Evolutionary conservation across 2,329 filamentous ascomycete species (phyloP), one percentile per base, ranked within the genome.

Genomic region (Colletotrichum sp.): DNA sequence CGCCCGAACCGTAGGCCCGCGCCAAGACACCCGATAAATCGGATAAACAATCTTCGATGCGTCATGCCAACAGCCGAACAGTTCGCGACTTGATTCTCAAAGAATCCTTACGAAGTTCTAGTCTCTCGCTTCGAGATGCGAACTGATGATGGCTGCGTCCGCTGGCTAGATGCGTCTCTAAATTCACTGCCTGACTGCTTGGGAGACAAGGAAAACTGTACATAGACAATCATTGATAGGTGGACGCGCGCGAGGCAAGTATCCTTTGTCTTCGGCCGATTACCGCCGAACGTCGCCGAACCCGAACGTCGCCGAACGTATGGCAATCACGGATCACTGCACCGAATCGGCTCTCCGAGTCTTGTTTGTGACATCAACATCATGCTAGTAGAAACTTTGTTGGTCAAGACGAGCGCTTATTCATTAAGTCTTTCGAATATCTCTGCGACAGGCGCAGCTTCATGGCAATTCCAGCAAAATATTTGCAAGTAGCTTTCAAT

Each of bases 311-410:
- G 43, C 43, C 43, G 43, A 48, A 21, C 6, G 1, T 21, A 52
- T 21, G n/a, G 43, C n/a, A 21, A 52, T 52, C 43, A 21, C 0
- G 10, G n/a, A 52, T 48, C 18, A 12, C n/a, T 52, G 43, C n/a
- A 52, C 43, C n/a, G n/a, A 52, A 21, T 52, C n/a, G 43, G n/a
- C 43, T 52, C n/a, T 52, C 5, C 18, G 9, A 48, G 38, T 43
- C 38, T 43, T 43, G 9, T 43, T 43, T n/a, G 18, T 43, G 38
- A 48, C 18, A 48, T 6, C 0, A 12, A 48, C 38, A 6, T 48
- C 9, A 48, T 48, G 38, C 9, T 0, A 12, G 9, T 2, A 12
- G 1, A 10, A n/a, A 48, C 1, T 10, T 2, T n/a, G 0, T 48
- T n/a, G 18, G 38, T 48, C 38, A 5, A 43, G 0, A 5, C 3